A percentile compares a stretch with the other conserved stretches of the same genome.
phyloP scores from a whole-genome alignment of 768 basidiomycete species.

The Lentinula sp. region DNA sequence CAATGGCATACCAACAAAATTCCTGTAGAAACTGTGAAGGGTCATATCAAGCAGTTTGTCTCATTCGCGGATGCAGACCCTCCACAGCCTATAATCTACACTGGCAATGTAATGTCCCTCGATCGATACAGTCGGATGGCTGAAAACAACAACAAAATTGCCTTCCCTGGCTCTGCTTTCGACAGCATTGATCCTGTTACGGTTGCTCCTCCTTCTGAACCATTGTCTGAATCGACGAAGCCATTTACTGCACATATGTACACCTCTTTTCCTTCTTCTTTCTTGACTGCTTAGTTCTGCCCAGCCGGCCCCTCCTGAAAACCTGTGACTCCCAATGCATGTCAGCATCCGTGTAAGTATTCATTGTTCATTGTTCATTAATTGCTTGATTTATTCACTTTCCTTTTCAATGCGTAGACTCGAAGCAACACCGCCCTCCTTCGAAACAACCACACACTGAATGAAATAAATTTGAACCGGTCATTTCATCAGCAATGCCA shows the following conservation, averaged over 20 bases:
- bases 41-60: background rate
- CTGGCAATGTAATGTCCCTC: background rate
- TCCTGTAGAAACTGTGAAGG: background rate
- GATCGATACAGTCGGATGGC: background rate
- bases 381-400: background rate
- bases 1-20: background rate
- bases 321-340: too few species aligned
- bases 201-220: too few species aligned
- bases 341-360: background rate
- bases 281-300: too few species aligned
- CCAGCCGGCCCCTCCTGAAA: too few species aligned
- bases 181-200: background rate
- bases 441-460: background rate
- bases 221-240: too few species aligned
- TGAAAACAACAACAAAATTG: background rate
- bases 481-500: background rate
- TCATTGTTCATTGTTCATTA: background rate
- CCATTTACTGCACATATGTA: too few species aligned
- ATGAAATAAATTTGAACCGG: background rate
- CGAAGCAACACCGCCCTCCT: background rate
- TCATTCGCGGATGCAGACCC: background rate
- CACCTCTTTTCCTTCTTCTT: background rate
- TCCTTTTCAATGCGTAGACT: background rate
- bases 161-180: background rate
- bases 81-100: background rate